Evolutionary conservation across 2,329 filamentous ascomycete species (phyloP).

Genomic region (Epichloe glyceriae): DNA sequence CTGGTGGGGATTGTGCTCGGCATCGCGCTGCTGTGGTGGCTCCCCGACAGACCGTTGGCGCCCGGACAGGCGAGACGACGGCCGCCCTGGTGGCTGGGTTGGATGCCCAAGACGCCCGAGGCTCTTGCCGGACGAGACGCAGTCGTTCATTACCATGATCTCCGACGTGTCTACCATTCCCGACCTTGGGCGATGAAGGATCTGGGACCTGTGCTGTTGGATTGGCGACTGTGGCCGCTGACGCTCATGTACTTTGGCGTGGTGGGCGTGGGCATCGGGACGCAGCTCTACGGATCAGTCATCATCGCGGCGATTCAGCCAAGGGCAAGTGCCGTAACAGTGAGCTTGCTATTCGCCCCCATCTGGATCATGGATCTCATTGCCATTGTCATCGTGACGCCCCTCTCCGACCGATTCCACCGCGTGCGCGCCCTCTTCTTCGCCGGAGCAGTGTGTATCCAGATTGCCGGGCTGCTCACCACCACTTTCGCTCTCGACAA

Average conservation of each 20-base stretch:
- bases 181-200: slow-evolving; percentile 62
- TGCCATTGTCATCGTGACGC: slow-evolving; percentile 74
- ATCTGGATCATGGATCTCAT: slow-evolving; percentile 93
- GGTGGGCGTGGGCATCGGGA: slow-evolving; percentile 82
- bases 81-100: slow-evolving; percentile 42
- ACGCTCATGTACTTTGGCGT: slow-evolving; percentile 91
- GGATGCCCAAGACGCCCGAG: slow-evolving; percentile 55
- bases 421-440: slow-evolving; percentile 70
- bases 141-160: slow-evolving; percentile 67
- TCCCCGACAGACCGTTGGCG: slow-evolving; percentile 67
- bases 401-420: slow-evolving; percentile 79
- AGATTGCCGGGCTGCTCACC: slow-evolving; percentile 69
- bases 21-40: slow-evolving; percentile 71
- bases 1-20: slow-evolving; percentile 61
- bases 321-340: slow-evolving; percentile 54
- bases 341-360: slow-evolving; percentile 75
- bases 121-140: slow-evolving; percentile 68
- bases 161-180: slow-evolving; percentile 67
- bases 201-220: slow-evolving; percentile 55
- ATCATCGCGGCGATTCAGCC: slow-evolving; percentile 74
- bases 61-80: slow-evolving; percentile 49
- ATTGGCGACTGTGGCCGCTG: slow-evolving; percentile 83
- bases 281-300: slow-evolving; percentile 75
- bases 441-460: slow-evolving; percentile 58
- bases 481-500: slow-evolving; percentile 60